Percentiles rank a stretch among this genome's conserved stretches.
These are phyloP conservation scores for Suhomyces prunicola DNA, from an alignment of 805 yeast species.

Conservation along the genomic window DNA sequence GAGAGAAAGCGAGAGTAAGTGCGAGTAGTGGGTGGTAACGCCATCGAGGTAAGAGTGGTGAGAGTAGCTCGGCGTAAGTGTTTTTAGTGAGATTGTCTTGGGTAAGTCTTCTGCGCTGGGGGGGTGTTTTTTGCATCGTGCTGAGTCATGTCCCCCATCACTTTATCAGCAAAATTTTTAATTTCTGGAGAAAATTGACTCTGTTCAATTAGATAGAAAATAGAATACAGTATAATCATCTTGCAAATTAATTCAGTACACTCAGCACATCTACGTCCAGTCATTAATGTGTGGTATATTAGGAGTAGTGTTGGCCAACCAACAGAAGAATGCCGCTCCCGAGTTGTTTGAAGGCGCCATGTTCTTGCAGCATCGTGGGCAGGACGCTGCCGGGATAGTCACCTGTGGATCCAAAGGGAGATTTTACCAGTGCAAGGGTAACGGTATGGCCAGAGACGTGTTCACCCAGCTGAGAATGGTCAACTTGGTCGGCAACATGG, in stretches of 20 bases:
- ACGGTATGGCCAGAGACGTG: slow-evolving; percentile 98
- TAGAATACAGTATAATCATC: too few species aligned
- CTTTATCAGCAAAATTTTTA: slow-evolving; percentile 1
- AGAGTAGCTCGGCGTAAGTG: too few species aligned
- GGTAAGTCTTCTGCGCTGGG: too few species aligned
- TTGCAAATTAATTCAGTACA: neutral
- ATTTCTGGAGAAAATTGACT: slow-evolving; percentile 4
- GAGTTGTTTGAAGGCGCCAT: slow-evolving; percentile 90
- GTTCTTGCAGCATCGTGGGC: slow-evolving; percentile 95
- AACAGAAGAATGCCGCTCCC: slow-evolving; percentile 70
- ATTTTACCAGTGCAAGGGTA: slow-evolving; percentile 95
- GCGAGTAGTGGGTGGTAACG: too few species aligned
- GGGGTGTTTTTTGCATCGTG: too few species aligned
- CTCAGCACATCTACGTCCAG: neutral
- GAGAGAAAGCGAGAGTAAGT: too few species aligned
- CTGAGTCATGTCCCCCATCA: too few species aligned
- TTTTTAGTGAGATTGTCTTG: too few species aligned
- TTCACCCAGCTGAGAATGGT: slow-evolving; percentile 79
- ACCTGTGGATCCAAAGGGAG: slow-evolving; percentile 94
- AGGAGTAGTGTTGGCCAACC: slow-evolving; percentile 82
- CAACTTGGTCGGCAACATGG: slow-evolving; percentile 89
- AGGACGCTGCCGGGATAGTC: slow-evolving; percentile 98
- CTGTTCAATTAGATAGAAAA: neutral
- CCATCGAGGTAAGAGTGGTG: too few species aligned
- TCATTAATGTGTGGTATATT: slow-evolving; percentile 86